Evolutionary conservation across 176 grass and related monocot genomes (phyloP), one percentile per base, ranked within the genome.

Genomic region (Oryza glumipatula): DNA sequence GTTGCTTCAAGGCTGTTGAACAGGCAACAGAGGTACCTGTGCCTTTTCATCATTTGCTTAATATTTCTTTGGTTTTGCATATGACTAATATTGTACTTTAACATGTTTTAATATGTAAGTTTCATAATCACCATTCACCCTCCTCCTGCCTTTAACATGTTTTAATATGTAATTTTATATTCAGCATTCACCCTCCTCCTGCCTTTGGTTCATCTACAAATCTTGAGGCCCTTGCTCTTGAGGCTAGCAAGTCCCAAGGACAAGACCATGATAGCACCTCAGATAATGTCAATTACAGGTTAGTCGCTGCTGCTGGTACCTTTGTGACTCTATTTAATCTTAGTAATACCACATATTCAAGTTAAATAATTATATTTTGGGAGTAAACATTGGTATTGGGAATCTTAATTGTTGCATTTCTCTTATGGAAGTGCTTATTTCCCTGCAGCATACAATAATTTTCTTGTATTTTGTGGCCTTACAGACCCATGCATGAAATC

Each of bases 401-500:
- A 49, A 73, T 54, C 80, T 26, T 67, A 45, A 26, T 72, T 56
- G 21, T 30, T 23, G 26, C 46, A 61, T 75, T 70, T 69, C 17
- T 28, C 21, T 43, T 80, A 61, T 81, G 58, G 5, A 82, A 77
- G 65, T 72, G 41, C 16, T 68, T 76, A 66, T 87, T 86, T 83
- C 64, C 77, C 22, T 80, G 74, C 26, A 66, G n/a, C 14, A 44
- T 52, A 32, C 21, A 60, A n/a, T 79, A 76, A 70, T 68, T 70
- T 82, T 69, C 19, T 63, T 82, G 21, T 81, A 58, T 86, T 86
- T 79, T 32, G 43, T 74, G 39, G 43, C 67, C 73, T 88, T 88
- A 76, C 94, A 99, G 94, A 76, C 94, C 96, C 76, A 99, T 99
- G 96, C 96, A 99, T 96, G 96, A 99, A 94, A 91, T 99, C 49